phyloP scores from a whole-genome alignment of 2,329 filamentous ascomycete genomes.

The Aspergillus eucalypticola region DNA sequence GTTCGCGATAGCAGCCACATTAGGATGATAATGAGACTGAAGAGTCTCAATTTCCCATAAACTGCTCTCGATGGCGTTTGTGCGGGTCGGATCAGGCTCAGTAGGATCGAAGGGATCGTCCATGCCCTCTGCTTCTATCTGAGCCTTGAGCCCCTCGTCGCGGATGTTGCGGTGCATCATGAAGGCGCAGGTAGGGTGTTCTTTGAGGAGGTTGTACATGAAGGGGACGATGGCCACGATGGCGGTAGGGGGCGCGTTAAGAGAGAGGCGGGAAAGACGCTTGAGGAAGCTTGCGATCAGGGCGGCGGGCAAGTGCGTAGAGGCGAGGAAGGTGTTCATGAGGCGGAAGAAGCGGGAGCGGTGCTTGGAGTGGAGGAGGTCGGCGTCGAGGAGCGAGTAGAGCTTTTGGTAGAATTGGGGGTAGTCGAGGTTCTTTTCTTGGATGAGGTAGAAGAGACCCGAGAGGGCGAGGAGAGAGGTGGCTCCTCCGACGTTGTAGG shows the following conservation, averaged over 20 bases:
- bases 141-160: constrained; percentile 58
- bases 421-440: constrained; percentile 92
- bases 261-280: constrained; percentile 75
- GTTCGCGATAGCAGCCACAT: constrained; percentile 88
- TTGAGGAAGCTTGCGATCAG: constrained; percentile 97
- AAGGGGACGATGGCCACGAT: constrained; percentile 88
- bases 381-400: constrained; percentile 84
- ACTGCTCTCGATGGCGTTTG: constrained; percentile 83
- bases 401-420: constrained; percentile 91
- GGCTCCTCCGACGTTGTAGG: constrained; percentile 81
- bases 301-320: constrained; percentile 86
- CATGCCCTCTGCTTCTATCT: constrained; percentile 63
- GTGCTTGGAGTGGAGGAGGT: constrained; percentile 90
- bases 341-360: constrained; percentile 91
- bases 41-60: constrained; percentile 93
- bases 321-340: constrained; percentile 84
- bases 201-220: constrained; percentile 91
- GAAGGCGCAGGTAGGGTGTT: constrained; percentile 87
- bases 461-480: constrained; percentile 85
- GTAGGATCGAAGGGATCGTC: constrained; percentile 75
- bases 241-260: constrained; percentile 86
- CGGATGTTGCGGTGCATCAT: constrained; percentile 83
- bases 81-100: constrained; percentile 81
- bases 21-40: constrained; percentile 93
- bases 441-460: constrained; percentile 92